Percentiles rank a stretch among this genome's conserved stretches.
These are phyloP conservation scores for Apiotrichum siamense DNA, from an alignment of 1,284 basidiomycete species.

Conservation along the genomic window DNA sequence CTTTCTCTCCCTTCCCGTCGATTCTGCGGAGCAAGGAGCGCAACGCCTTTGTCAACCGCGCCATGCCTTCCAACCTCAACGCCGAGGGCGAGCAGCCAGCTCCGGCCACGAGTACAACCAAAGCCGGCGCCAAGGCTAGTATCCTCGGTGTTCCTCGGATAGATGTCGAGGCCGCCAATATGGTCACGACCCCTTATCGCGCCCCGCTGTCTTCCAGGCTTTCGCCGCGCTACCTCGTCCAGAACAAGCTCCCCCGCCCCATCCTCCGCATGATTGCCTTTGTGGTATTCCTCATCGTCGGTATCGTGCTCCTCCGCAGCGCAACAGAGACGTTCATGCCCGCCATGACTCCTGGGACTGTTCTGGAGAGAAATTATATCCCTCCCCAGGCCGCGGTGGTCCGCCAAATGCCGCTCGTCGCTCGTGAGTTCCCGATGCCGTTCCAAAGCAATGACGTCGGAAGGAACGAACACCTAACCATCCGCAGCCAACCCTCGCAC, in stretches of 20 bases:
- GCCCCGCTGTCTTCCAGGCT: background rate
- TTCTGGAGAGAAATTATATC: background rate
- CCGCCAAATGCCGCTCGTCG: constrained; percentile 1
- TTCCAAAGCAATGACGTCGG: background rate
- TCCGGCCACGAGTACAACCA: too few relatives aligned
- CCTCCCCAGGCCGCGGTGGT: background rate
- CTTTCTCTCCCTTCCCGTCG: constrained; percentile 25
- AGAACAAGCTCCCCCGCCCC: constrained; percentile 26
- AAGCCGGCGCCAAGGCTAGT: background rate
- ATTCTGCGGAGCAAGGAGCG: constrained; percentile 12
- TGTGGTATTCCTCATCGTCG: constrained; percentile 21
- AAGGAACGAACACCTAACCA: background rate
- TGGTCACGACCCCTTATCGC: background rate
- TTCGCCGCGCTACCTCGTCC: constrained; percentile 5
- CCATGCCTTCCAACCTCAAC: background rate
- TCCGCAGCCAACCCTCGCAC: constrained; percentile 11
- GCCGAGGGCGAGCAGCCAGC: too few relatives aligned
- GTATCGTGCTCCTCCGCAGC: constrained; percentile 17
- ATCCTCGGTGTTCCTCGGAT: background rate
- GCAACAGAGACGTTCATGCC: background rate
- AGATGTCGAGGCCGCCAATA: constrained; percentile 11
- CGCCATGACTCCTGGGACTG: background rate
- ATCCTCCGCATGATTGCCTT: constrained; percentile 32
- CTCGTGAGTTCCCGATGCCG: constrained; percentile 8
- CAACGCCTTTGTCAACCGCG: constrained; percentile 1